These are phyloP conservation scores for Massariosphaeria phaeospora DNA, from an alignment of 495 filamentous ascomycete genomes.

Conservation along the genomic window DNA sequence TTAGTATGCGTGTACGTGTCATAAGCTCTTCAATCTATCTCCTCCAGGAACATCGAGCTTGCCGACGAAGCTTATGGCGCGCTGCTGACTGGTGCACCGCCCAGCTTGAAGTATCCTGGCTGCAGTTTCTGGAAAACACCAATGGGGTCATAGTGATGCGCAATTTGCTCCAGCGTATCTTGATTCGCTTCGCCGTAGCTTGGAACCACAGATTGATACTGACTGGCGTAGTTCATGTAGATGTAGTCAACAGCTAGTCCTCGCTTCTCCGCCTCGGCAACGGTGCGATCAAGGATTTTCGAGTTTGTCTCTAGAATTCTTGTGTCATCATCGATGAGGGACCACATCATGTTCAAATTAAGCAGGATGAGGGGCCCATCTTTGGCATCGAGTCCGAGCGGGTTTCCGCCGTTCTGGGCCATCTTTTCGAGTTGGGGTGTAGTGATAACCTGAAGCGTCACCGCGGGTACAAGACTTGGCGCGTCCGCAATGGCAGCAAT, in stretches of 20 bases:
- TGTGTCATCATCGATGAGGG: conserved; percentile 36
- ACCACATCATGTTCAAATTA: conserved; percentile 36
- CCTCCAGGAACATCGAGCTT: too few relatives aligned
- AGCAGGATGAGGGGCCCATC: conserved; percentile 10
- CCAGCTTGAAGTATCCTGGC: conserved; percentile 27
- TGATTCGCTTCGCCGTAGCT: conserved; percentile 24
- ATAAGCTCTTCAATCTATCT: too few relatives aligned
- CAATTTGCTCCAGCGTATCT: conserved; percentile 7
- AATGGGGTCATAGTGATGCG: conserved; percentile 15
- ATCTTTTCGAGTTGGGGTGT: conserved; percentile 7
- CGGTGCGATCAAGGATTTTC: conserved; percentile 32
- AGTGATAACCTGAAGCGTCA: conserved; percentile 21
- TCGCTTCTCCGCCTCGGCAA: conserved; percentile 4
- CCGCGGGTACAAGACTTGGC: conserved; percentile 1
- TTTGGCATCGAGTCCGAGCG: conserved; percentile 11
- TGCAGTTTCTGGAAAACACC: conserved; percentile 18
- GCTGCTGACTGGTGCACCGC: conserved; percentile 1
- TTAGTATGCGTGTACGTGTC: too few relatives aligned
- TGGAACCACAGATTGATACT: conserved; percentile 16
- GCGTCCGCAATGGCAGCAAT: conserved; percentile 9
- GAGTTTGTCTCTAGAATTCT: conserved; percentile 34
- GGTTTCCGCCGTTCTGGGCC: conserved; percentile 17
- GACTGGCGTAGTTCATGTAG: conserved; percentile 30
- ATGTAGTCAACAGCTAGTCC: conserved; percentile 6
- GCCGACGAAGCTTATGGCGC: not conserved